These are phyloP conservation scores for Candida sanyaensis DNA, from an alignment of 1,139 yeast genomes.

Conservation along the genomic window DNA sequence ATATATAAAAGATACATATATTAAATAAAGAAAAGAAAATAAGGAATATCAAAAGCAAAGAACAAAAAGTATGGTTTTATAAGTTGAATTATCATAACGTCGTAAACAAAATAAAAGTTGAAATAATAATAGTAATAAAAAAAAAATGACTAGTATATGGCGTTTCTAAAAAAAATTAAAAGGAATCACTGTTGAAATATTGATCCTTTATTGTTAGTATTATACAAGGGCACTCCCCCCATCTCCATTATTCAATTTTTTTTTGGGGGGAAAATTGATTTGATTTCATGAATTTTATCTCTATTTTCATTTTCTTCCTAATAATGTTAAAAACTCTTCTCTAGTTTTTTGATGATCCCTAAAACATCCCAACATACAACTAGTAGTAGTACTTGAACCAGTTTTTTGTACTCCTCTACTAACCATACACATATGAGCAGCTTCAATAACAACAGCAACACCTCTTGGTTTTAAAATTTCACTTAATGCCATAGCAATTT, in stretches of 20 bases:
- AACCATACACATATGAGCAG: constrained; percentile 99
- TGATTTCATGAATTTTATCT: too few species aligned
- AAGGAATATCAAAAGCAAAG: not conserved
- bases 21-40: not conserved
- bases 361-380: constrained; percentile 97
- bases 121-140: not conserved
- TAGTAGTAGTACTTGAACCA: constrained; percentile 90
- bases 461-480: constrained; percentile 93
- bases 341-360: constrained; percentile 92
- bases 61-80: constrained; percentile 3
- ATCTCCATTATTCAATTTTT: not conserved
- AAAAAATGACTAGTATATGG: not conserved
- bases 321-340: constrained; percentile 88
- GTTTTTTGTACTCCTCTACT: constrained; percentile 97
- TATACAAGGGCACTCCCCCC: too few species aligned
- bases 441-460: constrained; percentile 97
- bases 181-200: constrained; percentile 6
- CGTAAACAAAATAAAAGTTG: constrained; percentile 18
- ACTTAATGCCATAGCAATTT: constrained; percentile 92
- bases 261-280: too few species aligned
- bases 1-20: constrained; percentile 1
- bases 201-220: not conserved
- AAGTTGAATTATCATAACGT: constrained; percentile 42
- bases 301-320: constrained; percentile 53
- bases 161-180: not conserved